These are phyloP conservation scores for Aspergillus taichungensis DNA, from an alignment of 495 filamentous ascomycete species.

Conservation along the genomic window DNA sequence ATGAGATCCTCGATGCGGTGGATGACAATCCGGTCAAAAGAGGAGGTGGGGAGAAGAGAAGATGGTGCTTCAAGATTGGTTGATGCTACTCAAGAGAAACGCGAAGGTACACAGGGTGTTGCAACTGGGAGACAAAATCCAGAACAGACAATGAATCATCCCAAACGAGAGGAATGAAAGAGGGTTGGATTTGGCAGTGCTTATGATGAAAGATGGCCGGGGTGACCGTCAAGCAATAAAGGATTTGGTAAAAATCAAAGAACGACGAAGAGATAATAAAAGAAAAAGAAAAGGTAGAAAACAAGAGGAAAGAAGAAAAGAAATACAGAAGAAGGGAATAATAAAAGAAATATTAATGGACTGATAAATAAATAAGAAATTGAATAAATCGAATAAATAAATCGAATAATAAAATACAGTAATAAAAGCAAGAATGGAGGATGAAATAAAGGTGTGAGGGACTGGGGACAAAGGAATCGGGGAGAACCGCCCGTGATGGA, in stretches of 20 bases:
- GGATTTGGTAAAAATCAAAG: neutral
- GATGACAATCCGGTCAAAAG: too few species aligned
- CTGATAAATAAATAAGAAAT: neutral
- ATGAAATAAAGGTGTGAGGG: neutral
- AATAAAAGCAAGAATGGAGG: neutral
- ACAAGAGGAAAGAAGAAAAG: neutral
- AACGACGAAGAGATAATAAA: constrained; percentile 2
- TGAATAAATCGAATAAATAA: neutral
- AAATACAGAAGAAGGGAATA: constrained; percentile 3
- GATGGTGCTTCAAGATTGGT: too few species aligned
- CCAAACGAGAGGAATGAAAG: too few species aligned
- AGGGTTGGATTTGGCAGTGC: too few species aligned
- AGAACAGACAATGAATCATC: too few species aligned
- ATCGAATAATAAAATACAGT: constrained; percentile 3
- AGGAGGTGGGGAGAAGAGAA: too few species aligned
- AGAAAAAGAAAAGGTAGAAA: constrained; percentile 2
- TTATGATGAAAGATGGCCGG: too few species aligned
- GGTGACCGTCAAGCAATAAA: neutral
- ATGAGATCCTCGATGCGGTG: too few species aligned
- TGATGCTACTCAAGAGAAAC: too few species aligned
- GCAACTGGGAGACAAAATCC: too few species aligned
- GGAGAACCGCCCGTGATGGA: constrained; percentile 2
- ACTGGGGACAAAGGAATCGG: constrained; percentile 9
- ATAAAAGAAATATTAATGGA: too few species aligned
- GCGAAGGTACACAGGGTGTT: too few species aligned